A percentile compares a stretch with the other conserved stretches of the same genome.
Conservation (phyloP, 139 green algal genomes). For the Picochlorum sp. region DNA sequence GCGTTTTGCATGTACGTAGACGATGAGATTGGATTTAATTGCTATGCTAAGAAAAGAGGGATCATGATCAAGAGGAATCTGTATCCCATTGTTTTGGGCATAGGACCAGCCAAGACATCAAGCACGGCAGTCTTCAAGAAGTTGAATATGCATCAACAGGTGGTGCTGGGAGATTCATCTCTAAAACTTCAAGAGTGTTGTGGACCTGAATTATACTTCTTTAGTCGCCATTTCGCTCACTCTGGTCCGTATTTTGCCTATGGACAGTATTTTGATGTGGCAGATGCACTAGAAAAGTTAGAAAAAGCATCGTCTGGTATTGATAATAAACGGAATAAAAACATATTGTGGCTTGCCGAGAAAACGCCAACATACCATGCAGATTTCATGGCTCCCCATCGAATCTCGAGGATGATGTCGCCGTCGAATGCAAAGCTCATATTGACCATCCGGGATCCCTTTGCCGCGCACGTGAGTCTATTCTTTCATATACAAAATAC, state of each 20-base stretch:
- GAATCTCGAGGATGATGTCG: background rate
- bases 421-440: background rate
- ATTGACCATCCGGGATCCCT: background rate
- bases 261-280: background rate
- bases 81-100: constrained; percentile 6
- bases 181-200: background rate
- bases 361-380: background rate
- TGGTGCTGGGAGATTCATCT: background rate
- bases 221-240: background rate
- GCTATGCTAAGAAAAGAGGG: too few species aligned
- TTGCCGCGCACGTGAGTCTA: background rate
- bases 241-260: background rate
- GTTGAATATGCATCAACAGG: background rate
- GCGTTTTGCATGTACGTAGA: too few species aligned
- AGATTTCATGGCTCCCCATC: background rate
- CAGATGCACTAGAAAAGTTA: background rate
- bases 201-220: background rate
- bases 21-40: too few species aligned
- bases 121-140: background rate
- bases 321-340: background rate
- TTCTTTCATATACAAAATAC: background rate
- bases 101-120: background rate
- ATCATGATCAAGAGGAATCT: too few species aligned
- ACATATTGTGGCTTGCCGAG: background rate
- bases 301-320: too few species aligned